Percentiles rank a stretch among this genome's conserved stretches.
phyloP scores from a whole-genome alignment of 768 basidiomycete genomes.

The Holtermanniella nyarrowii region DNA sequence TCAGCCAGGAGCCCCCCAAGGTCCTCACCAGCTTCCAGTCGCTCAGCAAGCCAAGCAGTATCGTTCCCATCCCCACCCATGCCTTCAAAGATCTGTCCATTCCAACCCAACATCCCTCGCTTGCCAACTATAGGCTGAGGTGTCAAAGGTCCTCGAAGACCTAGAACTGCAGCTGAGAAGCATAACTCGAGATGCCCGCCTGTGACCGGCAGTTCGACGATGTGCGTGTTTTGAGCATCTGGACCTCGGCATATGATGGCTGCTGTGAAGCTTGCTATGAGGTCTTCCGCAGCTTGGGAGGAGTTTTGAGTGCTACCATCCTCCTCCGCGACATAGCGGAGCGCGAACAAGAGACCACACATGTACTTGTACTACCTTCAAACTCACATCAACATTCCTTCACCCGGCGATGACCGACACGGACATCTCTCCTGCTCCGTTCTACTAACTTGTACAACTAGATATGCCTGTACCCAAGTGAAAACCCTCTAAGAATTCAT shows the following conservation, averaged over 20 bases:
- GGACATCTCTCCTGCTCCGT: too few relatives aligned
- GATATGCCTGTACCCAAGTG: too few relatives aligned
- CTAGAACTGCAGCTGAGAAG: constrained; percentile 30
- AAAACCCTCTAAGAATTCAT: too few relatives aligned
- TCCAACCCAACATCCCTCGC: constrained; percentile 33
- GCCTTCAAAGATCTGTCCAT: constrained; percentile 39
- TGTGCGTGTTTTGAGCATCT: constrained; percentile 11
- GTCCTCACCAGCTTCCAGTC: constrained; percentile 16
- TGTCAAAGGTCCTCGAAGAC: constrained; percentile 26
- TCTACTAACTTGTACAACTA: too few relatives aligned
- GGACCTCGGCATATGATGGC: constrained; percentile 19
- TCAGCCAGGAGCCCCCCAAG: constrained; percentile 12
- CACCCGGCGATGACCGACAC: too few relatives aligned
- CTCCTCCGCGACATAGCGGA: neutral
- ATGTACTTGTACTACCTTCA: too few relatives aligned
- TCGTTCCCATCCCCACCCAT: constrained; percentile 26
- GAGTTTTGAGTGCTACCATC: neutral
- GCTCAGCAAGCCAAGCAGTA: constrained; percentile 16
- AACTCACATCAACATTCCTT: too few relatives aligned
- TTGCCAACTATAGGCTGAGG: constrained; percentile 29
- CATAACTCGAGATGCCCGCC: constrained; percentile 15
- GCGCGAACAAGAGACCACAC: neutral
- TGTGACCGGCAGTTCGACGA: neutral
- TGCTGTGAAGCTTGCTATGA: too few relatives aligned
- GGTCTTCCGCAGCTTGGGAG: neutral